These are phyloP conservation scores for Dissophora ornata DNA, from an alignment of 192 early-diverging fungal species.

Conservation along the genomic window DNA sequence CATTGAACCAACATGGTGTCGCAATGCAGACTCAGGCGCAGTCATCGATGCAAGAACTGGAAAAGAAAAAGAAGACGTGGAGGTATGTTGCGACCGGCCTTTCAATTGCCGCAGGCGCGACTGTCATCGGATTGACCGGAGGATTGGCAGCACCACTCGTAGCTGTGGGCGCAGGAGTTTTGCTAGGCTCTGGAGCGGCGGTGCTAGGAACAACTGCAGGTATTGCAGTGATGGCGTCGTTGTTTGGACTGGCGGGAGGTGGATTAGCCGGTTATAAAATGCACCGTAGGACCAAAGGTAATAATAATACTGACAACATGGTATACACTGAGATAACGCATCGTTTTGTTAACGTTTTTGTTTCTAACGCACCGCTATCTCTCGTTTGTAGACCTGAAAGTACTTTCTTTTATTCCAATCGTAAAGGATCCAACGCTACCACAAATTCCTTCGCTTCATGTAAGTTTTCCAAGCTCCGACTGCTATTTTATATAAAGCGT, in stretches of 20 bases:
- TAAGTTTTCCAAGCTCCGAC: too few relatives aligned
- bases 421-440: slow-evolving; percentile 62
- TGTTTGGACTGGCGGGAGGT: slow-evolving; percentile 69
- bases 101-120: slow-evolving; percentile 64
- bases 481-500: too few relatives aligned
- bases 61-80: slow-evolving; percentile 60
- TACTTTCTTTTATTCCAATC: slow-evolving; percentile 62
- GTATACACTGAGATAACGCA: too few relatives aligned
- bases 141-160: slow-evolving; percentile 67
- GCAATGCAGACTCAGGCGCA: slow-evolving; percentile 50
- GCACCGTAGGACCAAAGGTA: slow-evolving; percentile 46
- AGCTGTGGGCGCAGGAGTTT: slow-evolving; percentile 58
- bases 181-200: slow-evolving; percentile 61
- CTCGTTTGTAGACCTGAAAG: slow-evolving; percentile 50
- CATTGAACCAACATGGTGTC: slow-evolving; percentile 43
- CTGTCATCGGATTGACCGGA: slow-evolving; percentile 64
- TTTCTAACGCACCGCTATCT: background rate
- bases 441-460: slow-evolving; percentile 64
- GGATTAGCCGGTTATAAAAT: slow-evolving; percentile 62
- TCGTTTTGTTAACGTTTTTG: too few relatives aligned
- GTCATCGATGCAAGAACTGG: slow-evolving; percentile 56
- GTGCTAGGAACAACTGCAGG: slow-evolving; percentile 66
- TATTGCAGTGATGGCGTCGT: slow-evolving; percentile 62
- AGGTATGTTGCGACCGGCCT: slow-evolving; percentile 65
- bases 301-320: too few relatives aligned